Evolutionary conservation across 345 rosid species (phyloP).

Genomic region (Cardamine resedifolia): DNA sequence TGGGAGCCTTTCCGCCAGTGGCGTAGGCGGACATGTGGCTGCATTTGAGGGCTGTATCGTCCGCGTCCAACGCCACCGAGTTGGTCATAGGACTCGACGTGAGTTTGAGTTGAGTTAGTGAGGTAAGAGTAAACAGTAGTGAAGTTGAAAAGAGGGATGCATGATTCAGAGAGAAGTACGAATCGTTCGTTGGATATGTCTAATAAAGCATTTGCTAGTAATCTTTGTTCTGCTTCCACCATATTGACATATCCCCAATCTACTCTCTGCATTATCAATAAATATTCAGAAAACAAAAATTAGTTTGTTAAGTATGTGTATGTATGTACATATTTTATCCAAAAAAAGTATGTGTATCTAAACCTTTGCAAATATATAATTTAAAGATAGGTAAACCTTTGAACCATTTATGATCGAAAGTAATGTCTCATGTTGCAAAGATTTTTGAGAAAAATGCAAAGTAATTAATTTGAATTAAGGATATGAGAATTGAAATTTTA

Average conservation of each 20-base stretch:
- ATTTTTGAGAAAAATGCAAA: neutral
- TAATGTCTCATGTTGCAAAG: neutral
- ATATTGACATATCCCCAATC: slow-evolving; percentile 74
- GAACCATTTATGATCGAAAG: neutral
- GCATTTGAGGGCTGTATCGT: slow-evolving; percentile 57
- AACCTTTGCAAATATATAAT: neutral
- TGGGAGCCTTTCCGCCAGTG: slow-evolving; percentile 94
- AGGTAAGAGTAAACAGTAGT: slow-evolving; percentile 62
- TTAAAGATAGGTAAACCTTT: neutral
- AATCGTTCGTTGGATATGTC: slow-evolving; percentile 72
- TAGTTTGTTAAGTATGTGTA: neutral
- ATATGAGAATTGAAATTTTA: neutral
- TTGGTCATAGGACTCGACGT: slow-evolving; percentile 61
- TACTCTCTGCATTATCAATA: slow-evolving; percentile 53
- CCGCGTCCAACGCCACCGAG: slow-evolving; percentile 61
- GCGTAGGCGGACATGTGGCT: slow-evolving; percentile 45
- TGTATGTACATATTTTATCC: no score
- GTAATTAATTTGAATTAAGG: neutral
- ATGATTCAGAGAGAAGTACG: slow-evolving; percentile 74
- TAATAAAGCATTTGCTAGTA: slow-evolving; percentile 75
- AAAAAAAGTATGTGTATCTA: no score
- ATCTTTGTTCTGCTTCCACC: slow-evolving; percentile 85
- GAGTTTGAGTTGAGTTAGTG: slow-evolving; percentile 46
- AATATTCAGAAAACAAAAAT: neutral
- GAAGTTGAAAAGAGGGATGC: slow-evolving; percentile 85